Evolutionary conservation across 352 stramenopile species (phyloP), one percentile per base, ranked within the genome.

Genomic region (Vaucheria bursata): DNA sequence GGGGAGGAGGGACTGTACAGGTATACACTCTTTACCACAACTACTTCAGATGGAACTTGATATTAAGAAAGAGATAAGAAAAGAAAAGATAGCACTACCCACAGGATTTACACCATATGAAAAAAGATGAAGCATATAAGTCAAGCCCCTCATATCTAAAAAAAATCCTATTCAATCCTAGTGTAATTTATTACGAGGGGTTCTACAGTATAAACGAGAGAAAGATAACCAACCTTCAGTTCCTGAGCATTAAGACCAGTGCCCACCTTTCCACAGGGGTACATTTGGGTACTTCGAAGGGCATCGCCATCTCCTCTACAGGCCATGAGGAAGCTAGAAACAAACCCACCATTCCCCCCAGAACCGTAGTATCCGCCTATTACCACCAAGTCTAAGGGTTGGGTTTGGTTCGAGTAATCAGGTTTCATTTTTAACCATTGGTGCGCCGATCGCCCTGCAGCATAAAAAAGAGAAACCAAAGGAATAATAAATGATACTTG

Each of bases 391-490:
- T 82, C 77, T 34, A 82, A 64, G 32, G 73, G 52, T 12, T 32
- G 38, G 12, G 77, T 82, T 36, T 81, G 49, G 18, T 82, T 74
- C 33, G 71, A 69, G 77, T 80, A 82, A 34, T 82, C 77, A 33
- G 77, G 77, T 33, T 82, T 82, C 77, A 82, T 82, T 66, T 82
- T 82, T 7, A 82, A 53, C 77, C 77, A 82, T 1, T 64, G 71
- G 31, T 65, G 3, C 32, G 5, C 7, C 4, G 67, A 34, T n/a
- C 67, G 67, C 53, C 53, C 53, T 68, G n/a, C n/a, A n/a, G n/a
- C n/a, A n/a, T n/a, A n/a, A n/a, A n/a, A n/a, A n/a, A n/a, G n/a
- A n/a, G n/a, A n/a, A n/a, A n/a, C n/a, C n/a, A n/a, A n/a, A n/a
- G n/a, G n/a, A n/a, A n/a, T n/a, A n/a, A n/a, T n/a, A n/a, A n/a